phyloP scores from a whole-genome alignment of 805 yeast genomes.

The Ogataea dorogensis region DNA sequence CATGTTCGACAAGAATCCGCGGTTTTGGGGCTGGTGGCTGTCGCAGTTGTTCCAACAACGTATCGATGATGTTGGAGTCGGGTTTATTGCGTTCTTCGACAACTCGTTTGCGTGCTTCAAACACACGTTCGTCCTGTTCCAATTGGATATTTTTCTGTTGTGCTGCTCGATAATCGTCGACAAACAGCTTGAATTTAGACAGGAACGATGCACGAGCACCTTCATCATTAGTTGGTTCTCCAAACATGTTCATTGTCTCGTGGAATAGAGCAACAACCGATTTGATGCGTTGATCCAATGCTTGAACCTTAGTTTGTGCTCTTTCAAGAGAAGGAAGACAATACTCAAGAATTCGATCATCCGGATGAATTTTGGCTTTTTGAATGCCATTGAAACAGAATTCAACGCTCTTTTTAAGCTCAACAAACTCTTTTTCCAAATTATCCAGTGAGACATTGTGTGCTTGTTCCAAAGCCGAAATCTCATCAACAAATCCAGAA shows the following conservation, averaged over 20 bases:
- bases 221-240: slow-evolving; percentile 59
- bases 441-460: slow-evolving; percentile 64
- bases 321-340: slow-evolving; percentile 39
- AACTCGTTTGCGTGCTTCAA: slow-evolving; percentile 60
- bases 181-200: slow-evolving; percentile 57
- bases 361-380: slow-evolving; percentile 66
- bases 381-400: slow-evolving; percentile 54
- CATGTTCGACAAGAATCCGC: slow-evolving; percentile 8
- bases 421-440: slow-evolving; percentile 56
- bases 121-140: slow-evolving; percentile 67
- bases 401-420: slow-evolving; percentile 48
- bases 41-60: slow-evolving; percentile 24
- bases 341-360: slow-evolving; percentile 56
- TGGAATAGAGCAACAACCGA: slow-evolving; percentile 53
- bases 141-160: slow-evolving; percentile 62
- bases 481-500: slow-evolving; percentile 59
- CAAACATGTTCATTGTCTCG: slow-evolving; percentile 64
- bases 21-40: slow-evolving; percentile 10
- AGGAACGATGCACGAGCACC: slow-evolving; percentile 60
- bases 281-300: slow-evolving; percentile 49
- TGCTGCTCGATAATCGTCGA: slow-evolving; percentile 59
- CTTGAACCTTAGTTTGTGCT: slow-evolving; percentile 43
- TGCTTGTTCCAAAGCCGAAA: slow-evolving; percentile 49
- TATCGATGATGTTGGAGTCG: slow-evolving; percentile 22
- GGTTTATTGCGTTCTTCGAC: slow-evolving; percentile 39